Evolutionary conservation across 148 eudicot species (phyloP), one percentile per base, ranked within the genome.

Genomic region (Polygonum maritimum): DNA sequence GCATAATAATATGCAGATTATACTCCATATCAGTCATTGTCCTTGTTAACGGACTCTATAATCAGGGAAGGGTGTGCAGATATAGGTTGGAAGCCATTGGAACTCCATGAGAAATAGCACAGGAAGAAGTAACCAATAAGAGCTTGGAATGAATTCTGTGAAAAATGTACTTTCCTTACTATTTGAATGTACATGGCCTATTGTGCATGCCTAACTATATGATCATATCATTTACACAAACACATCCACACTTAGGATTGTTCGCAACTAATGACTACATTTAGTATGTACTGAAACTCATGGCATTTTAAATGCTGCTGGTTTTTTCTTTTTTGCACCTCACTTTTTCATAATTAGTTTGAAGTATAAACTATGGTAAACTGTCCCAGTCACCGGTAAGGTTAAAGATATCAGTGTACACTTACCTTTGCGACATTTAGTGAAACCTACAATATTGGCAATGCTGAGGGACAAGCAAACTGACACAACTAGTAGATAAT

Each of bases 381-480:
- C 2, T 7, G 15, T 41, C 14, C 8, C 31, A 26, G 14, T 51
- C 55, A 9, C 62, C 19, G 62, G 33, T 0, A 48, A 73, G 58
- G 67, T 35, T 55, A 54, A 71, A 21, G 77, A 11, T 1, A 13
- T 49, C 74, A 41, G 22, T 75, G 33, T 26, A 26, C 21, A 15
- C 82, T 57, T 54, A 92, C 98, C 98, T 92, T 95, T 95, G 74
- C 91, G 96, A 84, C 98, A 95, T 83, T 86, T 92, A 48, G 98
- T 95, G 77, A 95, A 95, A 71, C 98, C 98, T 76, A 95, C 82
- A 71, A 95, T 90, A 80, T 95, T 92, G 45, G 98, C 98, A 81
- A 89, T 77, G 81, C 92, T 85, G 79, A 94, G 98, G 48, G 98
- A 92, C 88, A 94, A 82, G 82, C 98, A 94, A 76, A 94, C 98